Evolutionary conservation across 2,329 filamentous ascomycete genomes (phyloP).

Genomic region (Venturia nashicola): DNA sequence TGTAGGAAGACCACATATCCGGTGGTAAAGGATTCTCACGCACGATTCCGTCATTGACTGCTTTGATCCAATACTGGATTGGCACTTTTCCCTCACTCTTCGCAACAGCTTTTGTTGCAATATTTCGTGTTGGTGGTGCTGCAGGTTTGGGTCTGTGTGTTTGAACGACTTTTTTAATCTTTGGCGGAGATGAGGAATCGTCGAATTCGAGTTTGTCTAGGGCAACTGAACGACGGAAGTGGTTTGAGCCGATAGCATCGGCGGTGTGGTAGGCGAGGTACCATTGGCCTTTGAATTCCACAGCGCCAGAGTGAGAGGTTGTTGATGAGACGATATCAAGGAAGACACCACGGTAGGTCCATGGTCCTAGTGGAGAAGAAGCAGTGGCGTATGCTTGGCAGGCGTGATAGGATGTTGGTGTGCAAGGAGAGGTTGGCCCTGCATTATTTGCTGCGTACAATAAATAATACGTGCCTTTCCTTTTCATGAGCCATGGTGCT

Average conservation of each 20-base stretch:
- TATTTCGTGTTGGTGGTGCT: slow-evolving; percentile 20
- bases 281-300: slow-evolving; percentile 19
- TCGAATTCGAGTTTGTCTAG: slow-evolving; percentile 24
- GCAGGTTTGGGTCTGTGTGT: slow-evolving; percentile 17
- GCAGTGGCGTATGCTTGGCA: slow-evolving; percentile 28
- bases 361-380: slow-evolving; percentile 23
- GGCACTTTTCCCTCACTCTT: slow-evolving; percentile 18
- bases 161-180: slow-evolving; percentile 20
- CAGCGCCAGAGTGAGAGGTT: slow-evolving; percentile 26
- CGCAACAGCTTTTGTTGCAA: slow-evolving; percentile 19
- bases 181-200: slow-evolving; percentile 16
- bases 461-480: slow-evolving; percentile 26
- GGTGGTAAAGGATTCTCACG: slow-evolving; percentile 23
- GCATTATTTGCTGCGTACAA: slow-evolving; percentile 29
- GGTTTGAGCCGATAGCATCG: slow-evolving; percentile 22
- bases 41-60: slow-evolving; percentile 23
- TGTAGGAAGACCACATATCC: slow-evolving; percentile 27
- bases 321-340: slow-evolving; percentile 26
- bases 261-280: slow-evolving; percentile 26
- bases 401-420: slow-evolving; percentile 27
- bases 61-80: slow-evolving; percentile 27
- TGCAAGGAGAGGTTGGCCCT: slow-evolving; percentile 24
- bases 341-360: slow-evolving; percentile 24
- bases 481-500: slow-evolving; percentile 28
- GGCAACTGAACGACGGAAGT: slow-evolving; percentile 26